Evolutionary conservation across 257 asterid species (phyloP).

Genomic region (Asclepias syriaca): DNA sequence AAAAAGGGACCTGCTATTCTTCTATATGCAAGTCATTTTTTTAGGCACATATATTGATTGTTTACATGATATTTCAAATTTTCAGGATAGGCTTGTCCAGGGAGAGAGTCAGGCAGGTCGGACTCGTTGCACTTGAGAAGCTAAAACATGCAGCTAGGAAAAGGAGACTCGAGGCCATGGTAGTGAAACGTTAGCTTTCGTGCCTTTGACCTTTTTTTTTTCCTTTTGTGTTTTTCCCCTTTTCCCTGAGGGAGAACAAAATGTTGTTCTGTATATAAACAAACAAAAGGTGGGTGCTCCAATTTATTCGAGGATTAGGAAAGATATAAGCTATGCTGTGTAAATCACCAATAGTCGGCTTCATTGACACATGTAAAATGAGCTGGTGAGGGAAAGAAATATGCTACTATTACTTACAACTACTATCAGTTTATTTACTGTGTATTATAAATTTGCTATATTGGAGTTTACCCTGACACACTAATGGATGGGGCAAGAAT

Average conservation of each 20-base stretch:
- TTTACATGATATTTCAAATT: neutral
- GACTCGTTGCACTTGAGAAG: conserved; percentile 91
- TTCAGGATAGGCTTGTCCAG: conserved; percentile 94
- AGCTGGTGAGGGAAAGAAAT: neutral
- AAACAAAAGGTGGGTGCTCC: conserved; percentile 5
- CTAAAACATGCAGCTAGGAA: conserved; percentile 83
- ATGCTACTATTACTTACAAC: neutral
- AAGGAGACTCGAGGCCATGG: conserved; percentile 66
- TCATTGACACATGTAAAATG: neutral
- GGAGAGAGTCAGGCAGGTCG: conserved; percentile 97
- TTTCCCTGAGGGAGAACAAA: conserved; percentile 1
- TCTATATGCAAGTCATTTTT: neutral
- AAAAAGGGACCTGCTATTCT: neutral
- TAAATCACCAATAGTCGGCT: neutral
- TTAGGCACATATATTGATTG: neutral
- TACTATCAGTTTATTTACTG: neutral
- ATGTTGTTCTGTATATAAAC: conserved; percentile 34
- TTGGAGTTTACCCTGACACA: no score
- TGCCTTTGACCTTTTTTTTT: conserved; percentile 13
- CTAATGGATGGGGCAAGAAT: no score
- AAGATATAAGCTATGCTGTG: neutral
- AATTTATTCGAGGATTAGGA: neutral
- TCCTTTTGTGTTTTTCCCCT: no score
- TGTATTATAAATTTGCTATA: neutral
- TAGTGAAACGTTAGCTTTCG: conserved; percentile 43